A percentile compares a stretch with the other conserved stretches of the same genome.
Evolutionary conservation across 176 grass and related monocot genomes (phyloP).

Genomic region (Neostapfia colusana): DNA sequence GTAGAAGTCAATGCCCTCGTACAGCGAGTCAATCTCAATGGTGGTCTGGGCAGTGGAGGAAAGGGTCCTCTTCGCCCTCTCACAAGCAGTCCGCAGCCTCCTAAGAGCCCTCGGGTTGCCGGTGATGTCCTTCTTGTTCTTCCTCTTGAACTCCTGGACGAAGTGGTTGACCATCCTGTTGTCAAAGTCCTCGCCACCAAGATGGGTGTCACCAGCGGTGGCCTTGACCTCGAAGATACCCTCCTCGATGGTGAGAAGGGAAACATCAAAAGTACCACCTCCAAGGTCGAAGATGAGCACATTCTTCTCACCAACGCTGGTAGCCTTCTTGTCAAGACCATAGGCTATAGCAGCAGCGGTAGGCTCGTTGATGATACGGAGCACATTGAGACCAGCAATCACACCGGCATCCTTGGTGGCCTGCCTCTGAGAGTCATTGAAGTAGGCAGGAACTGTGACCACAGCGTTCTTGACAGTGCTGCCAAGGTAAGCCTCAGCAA

Average conservation of each 20-base stretch:
- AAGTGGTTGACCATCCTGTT: slow-evolving; percentile 74
- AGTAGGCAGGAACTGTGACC: slow-evolving; percentile 60
- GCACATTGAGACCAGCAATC: slow-evolving; percentile 63
- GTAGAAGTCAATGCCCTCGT: slow-evolving; percentile 63
- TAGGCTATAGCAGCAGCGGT: slow-evolving; percentile 55
- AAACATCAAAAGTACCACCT: slow-evolving; percentile 65
- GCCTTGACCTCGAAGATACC: slow-evolving; percentile 63
- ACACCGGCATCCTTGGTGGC: slow-evolving; percentile 62
- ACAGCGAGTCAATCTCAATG: slow-evolving; percentile 52
- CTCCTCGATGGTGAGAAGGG: slow-evolving; percentile 58
- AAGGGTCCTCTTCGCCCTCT: slow-evolving; percentile 61
- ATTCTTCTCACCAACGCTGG: slow-evolving; percentile 59
- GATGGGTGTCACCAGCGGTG: slow-evolving; percentile 68
- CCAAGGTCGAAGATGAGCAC: slow-evolving; percentile 69
- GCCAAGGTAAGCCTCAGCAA: slow-evolving; percentile 59
- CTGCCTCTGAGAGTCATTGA: slow-evolving; percentile 63
- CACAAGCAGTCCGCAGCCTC: slow-evolving; percentile 59
- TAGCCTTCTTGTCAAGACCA: slow-evolving; percentile 61
- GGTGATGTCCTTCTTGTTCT: slow-evolving; percentile 66
- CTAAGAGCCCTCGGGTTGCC: slow-evolving; percentile 54
- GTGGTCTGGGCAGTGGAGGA: slow-evolving; percentile 67
- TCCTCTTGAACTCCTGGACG: slow-evolving; percentile 63
- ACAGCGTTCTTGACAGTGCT: slow-evolving; percentile 52
- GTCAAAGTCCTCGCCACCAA: slow-evolving; percentile 68
- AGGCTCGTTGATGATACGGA: slow-evolving; percentile 59